Evolutionary conservation across 208 protist genomes (phyloP), one percentile per base, ranked within the genome.

Genomic region (Crithidia thermophila): DNA sequence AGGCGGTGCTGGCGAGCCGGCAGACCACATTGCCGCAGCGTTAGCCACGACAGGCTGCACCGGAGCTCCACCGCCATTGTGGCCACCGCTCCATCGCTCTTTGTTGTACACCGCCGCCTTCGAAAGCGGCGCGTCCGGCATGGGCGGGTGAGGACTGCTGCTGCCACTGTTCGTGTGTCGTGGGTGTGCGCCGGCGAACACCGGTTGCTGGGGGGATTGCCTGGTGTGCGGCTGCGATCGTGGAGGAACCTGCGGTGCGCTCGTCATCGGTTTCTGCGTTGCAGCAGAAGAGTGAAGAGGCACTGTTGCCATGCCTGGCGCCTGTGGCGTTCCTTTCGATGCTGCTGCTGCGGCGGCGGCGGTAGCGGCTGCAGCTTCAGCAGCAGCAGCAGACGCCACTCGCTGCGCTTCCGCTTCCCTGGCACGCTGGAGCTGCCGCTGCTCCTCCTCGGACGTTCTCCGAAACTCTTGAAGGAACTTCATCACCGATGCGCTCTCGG

Each of bases 391-490:
- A 42, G 60, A 14, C 18, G 60, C 45, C 1, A 20, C 46, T 8
- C 61, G 46, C 36, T 36, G 42, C 18, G 61, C 61, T 49, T 67
- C 50, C 3, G 7, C 33, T 43, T 56, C 47, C 28, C 34, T 31
- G 9, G 34, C 53, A 11, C 52, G 43, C 43, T 68, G 37, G 20
- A 59, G 61, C 46, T 64, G 45, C 21, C 42, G 18, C 62, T 59
- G 50, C 51, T 57, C 50, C 20, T 39, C 51, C 31, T 68, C 51
- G 0, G 47, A 25, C 3, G 45, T 43, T 3, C 40, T 8, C 0
- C 55, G 68, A 51, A 75, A 55, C 28, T 31, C 27, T 25, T 75
- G 42, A 3, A 75, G 52, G 18, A 45, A 75, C 43, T 68, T 21
- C 28, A 7, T 45, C 46, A 75, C 68, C 11, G 23, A 18, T 4